These are phyloP conservation scores for Candida nanaspora DNA, from an alignment of 805 yeast species.

Conservation along the genomic window DNA sequence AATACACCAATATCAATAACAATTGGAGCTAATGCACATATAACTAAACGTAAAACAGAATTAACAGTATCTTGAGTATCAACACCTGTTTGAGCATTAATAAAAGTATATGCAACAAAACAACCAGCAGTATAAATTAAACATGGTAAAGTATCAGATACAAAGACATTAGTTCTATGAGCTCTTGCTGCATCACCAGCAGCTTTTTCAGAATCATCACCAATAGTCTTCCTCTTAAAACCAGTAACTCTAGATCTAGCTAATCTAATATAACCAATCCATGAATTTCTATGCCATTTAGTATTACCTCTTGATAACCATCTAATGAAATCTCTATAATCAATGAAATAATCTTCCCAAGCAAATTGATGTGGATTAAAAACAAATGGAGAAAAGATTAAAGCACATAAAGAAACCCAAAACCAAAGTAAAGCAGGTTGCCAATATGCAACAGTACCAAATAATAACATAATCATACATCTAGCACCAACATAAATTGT, in stretches of 20 bases:
- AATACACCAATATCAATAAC: conserved; percentile 83
- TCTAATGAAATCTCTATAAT: conserved; percentile 88
- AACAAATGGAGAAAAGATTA: conserved; percentile 86
- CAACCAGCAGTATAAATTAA: conserved; percentile 70
- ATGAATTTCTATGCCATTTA: conserved; percentile 81
- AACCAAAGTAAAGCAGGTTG: conserved; percentile 93
- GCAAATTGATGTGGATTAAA: conserved; percentile 98
- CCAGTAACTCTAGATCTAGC: conserved; percentile 83
- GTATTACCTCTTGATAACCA: conserved; percentile 90
- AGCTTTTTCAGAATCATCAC: conserved; percentile 73
- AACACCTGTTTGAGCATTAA: conserved; percentile 85
- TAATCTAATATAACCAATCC: conserved; percentile 80
- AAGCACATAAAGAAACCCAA: conserved; percentile 87
- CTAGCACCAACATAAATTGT: conserved; percentile 83
- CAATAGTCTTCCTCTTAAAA: conserved; percentile 68
- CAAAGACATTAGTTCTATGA: conserved; percentile 63
- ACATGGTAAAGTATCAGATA: conserved; percentile 69
- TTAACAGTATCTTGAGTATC: conserved; percentile 47
- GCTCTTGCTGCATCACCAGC: conserved; percentile 84
- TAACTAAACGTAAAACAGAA: conserved; percentile 62
- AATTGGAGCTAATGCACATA: conserved; percentile 87
- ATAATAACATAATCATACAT: conserved; percentile 61
- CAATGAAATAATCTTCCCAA: conserved; percentile 92
- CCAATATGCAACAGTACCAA: conserved; percentile 78
- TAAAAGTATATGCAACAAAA: conserved; percentile 72